Base-by-base conservation (phyloP, 192 early-diverging fungal species). In the Oehlia diaphana region DNA sequence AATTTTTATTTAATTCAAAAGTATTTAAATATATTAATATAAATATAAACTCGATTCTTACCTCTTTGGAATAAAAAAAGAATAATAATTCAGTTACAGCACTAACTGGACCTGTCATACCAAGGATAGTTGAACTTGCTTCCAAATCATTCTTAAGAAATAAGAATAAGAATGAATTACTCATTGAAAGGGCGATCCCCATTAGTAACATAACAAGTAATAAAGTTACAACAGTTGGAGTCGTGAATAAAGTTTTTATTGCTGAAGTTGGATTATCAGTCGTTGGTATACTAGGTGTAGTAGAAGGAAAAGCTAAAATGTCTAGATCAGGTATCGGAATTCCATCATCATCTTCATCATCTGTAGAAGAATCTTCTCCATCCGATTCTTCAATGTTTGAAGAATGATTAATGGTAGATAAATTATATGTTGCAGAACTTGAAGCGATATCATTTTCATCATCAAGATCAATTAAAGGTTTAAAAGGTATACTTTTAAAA, bases 141-240 rank as follows among this genome's bases (percentile, higher is more conserved):
- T 83, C 67, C 50, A 87, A 69, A 53, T 87, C 86, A 61, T 85
- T 75, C 19, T 74, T 82, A n/a, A 87, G 67, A 53, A 85, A 87
- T 42, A 87, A 81, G 12, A 87, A 83, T 9, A 87, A 72, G 39
- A 87, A 87, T 61, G 82, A 78, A 49, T 83, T 64, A 3, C 84
- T 81, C 84, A 87, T 87, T 50, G 82, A 81, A 16, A 87, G 71
- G 10, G 86, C 80, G 19, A 79, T 79, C 2, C 86, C 86, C 86
- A 87, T 87, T n/a, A 87, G 39, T 80, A 87, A 80, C 86, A 87
- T 87, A 21, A 82, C 84, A 6, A 79, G 12, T 49, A 85, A 85
- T 70, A 87, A 85, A 8, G 81, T 50, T 26, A 78, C 79, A 1
- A 87, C 86, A 19, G 77, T 37, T 13, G 81, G 82, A 19, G 82